Evolutionary conservation across 2,329 filamentous ascomycete species (phyloP), one percentile per base, ranked within the genome.

Genomic region (Fusarium hostae): DNA sequence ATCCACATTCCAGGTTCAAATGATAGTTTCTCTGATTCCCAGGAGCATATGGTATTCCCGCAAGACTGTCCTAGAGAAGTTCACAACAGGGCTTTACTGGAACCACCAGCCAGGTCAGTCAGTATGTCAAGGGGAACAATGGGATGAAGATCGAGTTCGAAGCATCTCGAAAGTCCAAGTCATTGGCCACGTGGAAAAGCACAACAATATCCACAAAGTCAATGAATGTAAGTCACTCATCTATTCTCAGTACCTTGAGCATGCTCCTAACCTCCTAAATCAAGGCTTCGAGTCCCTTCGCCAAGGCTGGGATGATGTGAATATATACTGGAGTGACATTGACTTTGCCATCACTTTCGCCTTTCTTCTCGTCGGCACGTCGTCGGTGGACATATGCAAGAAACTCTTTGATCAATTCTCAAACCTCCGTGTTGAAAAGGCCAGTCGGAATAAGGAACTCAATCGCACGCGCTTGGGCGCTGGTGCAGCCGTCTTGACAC

Each of bases 281-380:
- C 0, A 34, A 70, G 68, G 32, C 34, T 71, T 68, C 13, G 41
- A 70, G 4, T 20, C 34, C 1, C 58, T 70, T 4, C 10, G 30
- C 10, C 22, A 35, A 20, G 51, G 20, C 6, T 70, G 68, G 68
- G 8, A 56, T 16, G 63, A 71, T 20, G 9, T 35, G 2, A 68
- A 70, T 9, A 37, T 41, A 22, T 70, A 40, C 52, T 70, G 68
- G 68, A 70, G 40, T 1, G 34, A 68, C 4, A 40, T 70, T 2
- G 68, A 70, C 47, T 71, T 71, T 28, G 62, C 68, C 1, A 68
- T 68, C 0, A 52, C 56, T 2, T 3, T 68, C 6, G 28, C 40
- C 1, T 68, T 51, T 3, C 65, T 68, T 35, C 43, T 68, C 12
- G 56, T 63, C 9, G 56, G 63, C 4, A 32, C 40, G 0, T 41